These are phyloP conservation scores for Saturnispora quitensis DNA, from an alignment of 805 yeast genomes.

Conservation along the genomic window DNA sequence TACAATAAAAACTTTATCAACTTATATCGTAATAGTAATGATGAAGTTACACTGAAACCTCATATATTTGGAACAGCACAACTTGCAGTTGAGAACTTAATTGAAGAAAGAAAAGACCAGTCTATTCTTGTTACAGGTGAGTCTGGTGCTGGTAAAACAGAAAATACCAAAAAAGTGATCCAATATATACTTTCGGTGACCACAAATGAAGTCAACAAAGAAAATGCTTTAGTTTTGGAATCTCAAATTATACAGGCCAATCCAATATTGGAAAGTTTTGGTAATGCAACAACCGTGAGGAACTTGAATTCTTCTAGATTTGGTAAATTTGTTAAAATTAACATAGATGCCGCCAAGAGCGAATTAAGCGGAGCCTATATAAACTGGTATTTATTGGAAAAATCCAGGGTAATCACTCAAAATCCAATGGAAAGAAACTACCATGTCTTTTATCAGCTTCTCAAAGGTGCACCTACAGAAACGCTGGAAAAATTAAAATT, in stretches of 20 bases:
- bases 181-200: constrained; percentile 83
- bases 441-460: constrained; percentile 84
- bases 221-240: constrained; percentile 47
- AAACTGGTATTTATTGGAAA: constrained; percentile 90
- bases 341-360: constrained; percentile 39
- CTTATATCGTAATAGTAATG: constrained; percentile 29
- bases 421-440: constrained; percentile 75
- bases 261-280: constrained; percentile 92
- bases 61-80: constrained; percentile 91
- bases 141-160: constrained; percentile 98
- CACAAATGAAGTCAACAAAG: constrained; percentile 18
- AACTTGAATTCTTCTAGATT: constrained; percentile 93
- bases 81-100: constrained; percentile 68
- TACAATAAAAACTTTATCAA: constrained; percentile 53
- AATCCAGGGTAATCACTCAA: constrained; percentile 82
- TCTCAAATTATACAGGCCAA: constrained; percentile 84
- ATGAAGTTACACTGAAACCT: constrained; percentile 38
- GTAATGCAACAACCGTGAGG: constrained; percentile 91
- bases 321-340: constrained; percentile 90
- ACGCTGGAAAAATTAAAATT: constrained; percentile 42
- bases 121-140: constrained; percentile 97
- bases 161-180: constrained; percentile 88
- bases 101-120: constrained; percentile 66
- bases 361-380: constrained; percentile 81
- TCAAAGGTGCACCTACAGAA: constrained; percentile 51